Evolutionary conservation across 2,329 filamentous ascomycete species (phyloP).

Genomic region (Ophiostoma ips): DNA sequence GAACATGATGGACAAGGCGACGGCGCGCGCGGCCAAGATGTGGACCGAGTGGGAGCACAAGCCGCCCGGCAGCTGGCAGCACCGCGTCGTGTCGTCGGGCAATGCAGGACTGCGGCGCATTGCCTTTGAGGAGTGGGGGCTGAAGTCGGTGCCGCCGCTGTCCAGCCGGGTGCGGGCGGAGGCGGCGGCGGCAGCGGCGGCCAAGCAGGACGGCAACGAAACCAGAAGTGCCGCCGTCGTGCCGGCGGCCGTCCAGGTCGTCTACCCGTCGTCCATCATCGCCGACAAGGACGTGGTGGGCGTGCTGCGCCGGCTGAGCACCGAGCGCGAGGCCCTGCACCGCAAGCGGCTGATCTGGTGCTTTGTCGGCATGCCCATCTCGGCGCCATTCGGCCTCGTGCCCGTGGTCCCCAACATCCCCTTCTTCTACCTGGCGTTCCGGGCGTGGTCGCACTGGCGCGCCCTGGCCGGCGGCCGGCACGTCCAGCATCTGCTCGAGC

Average conservation of each 20-base stretch:
- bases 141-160: constrained; percentile 84
- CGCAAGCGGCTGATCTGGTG: constrained; percentile 67
- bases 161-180: constrained; percentile 48
- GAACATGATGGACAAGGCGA: constrained; percentile 53
- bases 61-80: constrained; percentile 68
- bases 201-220: not conserved
- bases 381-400: constrained; percentile 66
- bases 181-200: not conserved
- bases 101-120: constrained; percentile 77
- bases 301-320: constrained; percentile 58
- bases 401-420: constrained; percentile 90
- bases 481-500: constrained; percentile 64
- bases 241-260: constrained; percentile 46
- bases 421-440: constrained; percentile 90
- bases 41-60: constrained; percentile 84
- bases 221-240: not conserved
- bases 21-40: constrained; percentile 55
- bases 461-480: constrained; percentile 76
- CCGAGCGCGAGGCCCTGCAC: constrained; percentile 69
- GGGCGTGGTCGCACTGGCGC: constrained; percentile 84
- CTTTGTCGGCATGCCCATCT: constrained; percentile 68
- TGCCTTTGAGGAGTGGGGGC: constrained; percentile 92
- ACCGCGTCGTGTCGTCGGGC: constrained; percentile 69
- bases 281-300: constrained; percentile 43
- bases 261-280: constrained; percentile 63